Conservation (phyloP, 805 yeast species). For the Schizosaccharomyces octosporus region DNA sequence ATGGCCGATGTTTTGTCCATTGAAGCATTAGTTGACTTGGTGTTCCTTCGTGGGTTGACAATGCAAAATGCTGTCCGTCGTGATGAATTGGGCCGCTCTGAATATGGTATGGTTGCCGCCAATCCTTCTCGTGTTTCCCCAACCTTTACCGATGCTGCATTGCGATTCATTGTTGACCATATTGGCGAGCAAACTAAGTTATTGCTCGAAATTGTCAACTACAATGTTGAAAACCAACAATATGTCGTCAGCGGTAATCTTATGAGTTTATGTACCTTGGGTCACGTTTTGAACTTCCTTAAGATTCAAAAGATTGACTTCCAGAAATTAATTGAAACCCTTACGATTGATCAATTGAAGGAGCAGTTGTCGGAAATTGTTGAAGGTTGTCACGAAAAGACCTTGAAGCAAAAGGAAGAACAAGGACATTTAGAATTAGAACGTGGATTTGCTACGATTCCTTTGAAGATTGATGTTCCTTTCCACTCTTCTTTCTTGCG, state of each 20-base stretch:
- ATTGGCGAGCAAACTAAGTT: conserved; percentile 65
- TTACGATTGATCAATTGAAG: conserved; percentile 70
- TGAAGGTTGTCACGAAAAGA: conserved; percentile 57
- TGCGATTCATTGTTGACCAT: conserved; percentile 80
- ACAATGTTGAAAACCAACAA: conserved; percentile 93
- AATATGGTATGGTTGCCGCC: conserved; percentile 97
- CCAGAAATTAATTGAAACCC: conserved; percentile 55
- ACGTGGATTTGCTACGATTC: conserved; percentile 94
- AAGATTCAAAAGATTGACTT: conserved; percentile 87
- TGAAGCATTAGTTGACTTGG: conserved; percentile 25
- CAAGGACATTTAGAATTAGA: conserved; percentile 42
- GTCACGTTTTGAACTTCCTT: conserved; percentile 78
- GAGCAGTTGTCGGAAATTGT: conserved; percentile 74
- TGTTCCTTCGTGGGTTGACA: conserved; percentile 97
- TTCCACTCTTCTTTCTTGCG: conserved; percentile 97
- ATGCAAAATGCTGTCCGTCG: conserved; percentile 99
- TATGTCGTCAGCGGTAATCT: conserved; percentile 97
- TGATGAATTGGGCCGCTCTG: conserved; percentile 82
- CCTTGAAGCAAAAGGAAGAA: conserved; percentile 81
- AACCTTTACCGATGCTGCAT: conserved; percentile 78
- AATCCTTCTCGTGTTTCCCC: conserved; percentile 82
- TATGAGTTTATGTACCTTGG: conserved; percentile 76
- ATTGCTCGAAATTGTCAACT: conserved; percentile 94
- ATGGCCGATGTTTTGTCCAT: conserved; percentile 97
- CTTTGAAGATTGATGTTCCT: conserved; percentile 97